Evolutionary conservation across 306 rosid genomes (phyloP).

Genomic region (Malus sieversii): DNA sequence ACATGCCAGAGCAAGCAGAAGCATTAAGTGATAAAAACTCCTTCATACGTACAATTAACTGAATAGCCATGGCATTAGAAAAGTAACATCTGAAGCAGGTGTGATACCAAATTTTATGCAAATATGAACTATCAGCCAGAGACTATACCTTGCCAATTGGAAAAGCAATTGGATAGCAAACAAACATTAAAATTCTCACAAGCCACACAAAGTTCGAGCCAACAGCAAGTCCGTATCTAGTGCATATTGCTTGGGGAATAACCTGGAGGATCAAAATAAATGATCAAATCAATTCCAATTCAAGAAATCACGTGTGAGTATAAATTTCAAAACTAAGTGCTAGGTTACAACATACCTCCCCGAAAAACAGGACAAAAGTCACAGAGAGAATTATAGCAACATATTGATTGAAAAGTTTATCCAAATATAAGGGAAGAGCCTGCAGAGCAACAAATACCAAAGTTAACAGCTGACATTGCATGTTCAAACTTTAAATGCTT

Average conservation of each 20-base stretch:
- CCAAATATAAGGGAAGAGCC: constrained; percentile 94
- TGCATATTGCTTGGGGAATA: constrained; percentile 94
- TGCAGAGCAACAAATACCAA: constrained; percentile 39
- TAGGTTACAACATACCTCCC: constrained; percentile 52
- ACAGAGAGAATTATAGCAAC: constrained; percentile 88
- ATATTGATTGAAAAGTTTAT: constrained; percentile 79
- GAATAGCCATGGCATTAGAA: neutral
- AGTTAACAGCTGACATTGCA: constrained; percentile 11
- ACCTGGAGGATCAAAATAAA: constrained; percentile 43
- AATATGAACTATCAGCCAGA: constrained; percentile 4
- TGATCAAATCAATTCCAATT: neutral
- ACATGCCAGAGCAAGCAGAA: neutral
- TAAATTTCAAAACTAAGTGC: constrained; percentile 6
- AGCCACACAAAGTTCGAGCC: constrained; percentile 79
- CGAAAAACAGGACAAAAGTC: constrained; percentile 77
- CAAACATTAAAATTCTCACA: constrained; percentile 72
- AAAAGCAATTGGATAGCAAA: constrained; percentile 86
- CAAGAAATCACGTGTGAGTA: constrained; percentile 1
- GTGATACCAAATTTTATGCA: neutral
- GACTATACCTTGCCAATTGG: constrained; percentile 83
- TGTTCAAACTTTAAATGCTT: neutral
- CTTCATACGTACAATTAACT: neutral
- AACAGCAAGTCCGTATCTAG: constrained; percentile 90
- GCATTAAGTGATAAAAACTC: neutral
- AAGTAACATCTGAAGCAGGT: neutral